A percentile compares a stretch with the other conserved stretches of the same genome.
Evolutionary conservation across 2,329 filamentous ascomycete genomes (phyloP).

Genomic region (Alternaria ventricosa): DNA sequence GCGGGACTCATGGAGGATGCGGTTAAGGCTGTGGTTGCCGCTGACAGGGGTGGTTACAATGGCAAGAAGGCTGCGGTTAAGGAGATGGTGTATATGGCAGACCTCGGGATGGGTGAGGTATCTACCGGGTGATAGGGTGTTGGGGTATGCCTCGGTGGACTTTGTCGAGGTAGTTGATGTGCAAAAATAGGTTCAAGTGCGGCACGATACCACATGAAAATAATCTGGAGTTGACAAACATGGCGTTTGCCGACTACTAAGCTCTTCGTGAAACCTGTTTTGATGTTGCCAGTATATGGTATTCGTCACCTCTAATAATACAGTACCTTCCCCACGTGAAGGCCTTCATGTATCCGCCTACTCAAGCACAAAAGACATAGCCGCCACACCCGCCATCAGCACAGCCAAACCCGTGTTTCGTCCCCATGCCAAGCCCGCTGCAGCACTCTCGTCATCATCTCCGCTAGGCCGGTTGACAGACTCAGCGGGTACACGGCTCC

Average conservation of each 20-base stretch:
- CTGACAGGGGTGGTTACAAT: neutral
- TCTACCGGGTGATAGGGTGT: neutral
- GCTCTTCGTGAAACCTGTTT: neutral
- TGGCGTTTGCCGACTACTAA: neutral
- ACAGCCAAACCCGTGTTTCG: neutral
- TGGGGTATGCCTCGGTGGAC: neutral
- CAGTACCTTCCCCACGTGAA: neutral
- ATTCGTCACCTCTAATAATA: neutral
- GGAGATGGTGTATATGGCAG: neutral
- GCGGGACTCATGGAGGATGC: neutral
- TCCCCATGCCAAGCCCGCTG: neutral
- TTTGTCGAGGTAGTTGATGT: neutral
- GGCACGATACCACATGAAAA: neutral
- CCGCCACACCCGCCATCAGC: neutral
- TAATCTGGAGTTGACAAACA: neutral
- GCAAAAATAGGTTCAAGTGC: neutral
- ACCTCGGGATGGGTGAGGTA: neutral
- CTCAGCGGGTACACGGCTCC: neutral
- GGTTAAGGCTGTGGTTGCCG: neutral
- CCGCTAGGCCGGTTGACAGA: neutral
- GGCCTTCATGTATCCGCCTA: neutral
- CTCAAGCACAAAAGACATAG: neutral
- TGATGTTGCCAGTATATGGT: neutral
- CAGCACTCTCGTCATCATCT: neutral
- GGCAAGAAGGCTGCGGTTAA: neutral